These are phyloP conservation scores for Paraglomus brasilianum DNA, from an alignment of 192 early-diverging fungal genomes.

Conservation along the genomic window DNA sequence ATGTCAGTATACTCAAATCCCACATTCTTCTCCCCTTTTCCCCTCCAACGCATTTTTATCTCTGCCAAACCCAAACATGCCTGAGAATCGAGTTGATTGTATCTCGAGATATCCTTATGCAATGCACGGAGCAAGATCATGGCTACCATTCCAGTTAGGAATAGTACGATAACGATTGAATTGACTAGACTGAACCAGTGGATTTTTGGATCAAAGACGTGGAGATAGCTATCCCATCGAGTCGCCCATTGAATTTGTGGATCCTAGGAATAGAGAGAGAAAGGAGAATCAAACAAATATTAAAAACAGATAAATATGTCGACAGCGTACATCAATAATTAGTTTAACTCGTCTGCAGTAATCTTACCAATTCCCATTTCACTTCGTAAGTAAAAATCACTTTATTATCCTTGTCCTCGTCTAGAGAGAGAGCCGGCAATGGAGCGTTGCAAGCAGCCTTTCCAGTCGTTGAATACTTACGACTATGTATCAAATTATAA, in stretches of 20 bases:
- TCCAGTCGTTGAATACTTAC: too few species aligned
- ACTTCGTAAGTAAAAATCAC: slow-evolving; percentile 68
- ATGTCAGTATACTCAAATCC: neutral
- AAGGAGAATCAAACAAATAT: neutral
- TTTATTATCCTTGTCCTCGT: slow-evolving; percentile 44
- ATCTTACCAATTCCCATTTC: slow-evolving; percentile 44
- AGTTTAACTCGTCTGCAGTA: too few species aligned
- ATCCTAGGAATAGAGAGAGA: slow-evolving; percentile 31
- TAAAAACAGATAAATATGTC: neutral
- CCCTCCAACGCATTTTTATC: neutral
- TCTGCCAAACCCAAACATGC: too few species aligned
- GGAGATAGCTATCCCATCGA: slow-evolving; percentile 84
- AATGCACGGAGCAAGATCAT: slow-evolving; percentile 87
- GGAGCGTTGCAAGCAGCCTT: too few species aligned
- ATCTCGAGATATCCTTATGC: slow-evolving; percentile 90
- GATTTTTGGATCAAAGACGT: slow-evolving; percentile 85
- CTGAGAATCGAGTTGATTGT: slow-evolving; percentile 68
- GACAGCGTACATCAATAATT: slow-evolving; percentile 29
- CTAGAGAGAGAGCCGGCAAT: too few species aligned
- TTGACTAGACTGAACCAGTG: slow-evolving; percentile 97
- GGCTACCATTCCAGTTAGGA: slow-evolving; percentile 88
- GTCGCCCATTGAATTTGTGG: slow-evolving; percentile 75
- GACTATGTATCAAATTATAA: too few species aligned
- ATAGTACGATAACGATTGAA: slow-evolving; percentile 89
- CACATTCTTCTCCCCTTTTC: neutral